Evolutionary conservation across 352 stramenopile genomes (phyloP).

Genomic region (Globisporangium lucens): DNA sequence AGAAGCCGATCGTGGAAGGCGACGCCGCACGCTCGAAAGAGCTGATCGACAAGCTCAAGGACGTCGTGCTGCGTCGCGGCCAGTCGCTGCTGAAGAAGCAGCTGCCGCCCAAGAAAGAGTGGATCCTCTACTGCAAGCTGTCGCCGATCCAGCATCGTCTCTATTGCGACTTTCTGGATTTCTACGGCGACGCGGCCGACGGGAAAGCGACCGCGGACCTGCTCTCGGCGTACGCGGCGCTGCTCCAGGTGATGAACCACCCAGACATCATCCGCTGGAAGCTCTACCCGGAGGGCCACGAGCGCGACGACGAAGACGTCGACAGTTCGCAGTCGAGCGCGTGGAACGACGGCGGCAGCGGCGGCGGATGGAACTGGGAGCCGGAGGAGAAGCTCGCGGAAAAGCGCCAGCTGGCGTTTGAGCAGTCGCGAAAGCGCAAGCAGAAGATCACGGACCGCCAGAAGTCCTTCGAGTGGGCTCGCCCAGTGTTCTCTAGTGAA

Average conservation of each 20-base stretch:
- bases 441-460: slow-evolving; percentile 62
- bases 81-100: slow-evolving; percentile 62
- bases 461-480: slow-evolving; percentile 68
- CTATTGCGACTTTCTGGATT: slow-evolving; percentile 77
- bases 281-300: slow-evolving; percentile 36
- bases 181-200: slow-evolving; percentile 32
- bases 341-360: slow-evolving; percentile 17
- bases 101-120: slow-evolving; percentile 81
- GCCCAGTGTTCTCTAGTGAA: slow-evolving; percentile 32
- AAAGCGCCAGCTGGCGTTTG: slow-evolving; percentile 44
- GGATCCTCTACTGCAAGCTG: slow-evolving; percentile 86
- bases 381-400: slow-evolving; percentile 57
- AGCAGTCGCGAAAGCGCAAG: slow-evolving; percentile 47
- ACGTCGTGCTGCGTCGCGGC: slow-evolving; percentile 72
- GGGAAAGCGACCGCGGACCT: slow-evolving; percentile 52
- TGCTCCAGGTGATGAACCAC: slow-evolving; percentile 88
- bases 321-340: slow-evolving; percentile 23
- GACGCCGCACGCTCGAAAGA: slow-evolving; percentile 52
- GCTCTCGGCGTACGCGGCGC: slow-evolving; percentile 70
- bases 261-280: slow-evolving; percentile 84
- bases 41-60: slow-evolving; percentile 59
- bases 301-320: slow-evolving; percentile 32
- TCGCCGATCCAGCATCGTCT: slow-evolving; percentile 74
- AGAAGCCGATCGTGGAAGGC: slow-evolving; percentile 80
- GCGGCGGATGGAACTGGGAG: slow-evolving; percentile 63